Base-by-base conservation (phyloP, 1,284 basidiomycete species). In the Pyrrhoderma noxium region DNA sequence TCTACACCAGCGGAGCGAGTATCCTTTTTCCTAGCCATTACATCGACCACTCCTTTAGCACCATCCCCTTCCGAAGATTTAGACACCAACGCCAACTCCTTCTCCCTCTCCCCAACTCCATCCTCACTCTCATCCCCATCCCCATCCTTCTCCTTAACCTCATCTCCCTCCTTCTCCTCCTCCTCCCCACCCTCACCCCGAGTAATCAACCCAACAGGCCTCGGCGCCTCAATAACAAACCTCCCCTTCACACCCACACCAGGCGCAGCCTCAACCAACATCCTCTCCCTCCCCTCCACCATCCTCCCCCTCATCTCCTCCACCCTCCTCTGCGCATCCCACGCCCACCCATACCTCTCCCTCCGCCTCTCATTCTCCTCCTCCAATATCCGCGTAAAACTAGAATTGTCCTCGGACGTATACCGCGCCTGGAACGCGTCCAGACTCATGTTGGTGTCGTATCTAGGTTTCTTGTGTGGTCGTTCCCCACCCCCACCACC, bases 381-480 rank as follows among this genome's bases (percentile, higher is more conserved):
- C 50, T 93, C 82, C 49, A 97, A 68, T 55, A 96, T 93, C 56
- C 89, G 76, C 9, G 89, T 89, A 65, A 97, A 97, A 53, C 89
- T 93, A 2, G 93, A 84, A 65, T 97, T 97, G 66, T 97, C 93
- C 65, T 96, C 92, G 0, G 91, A 94, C 0, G 94, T 97, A 65
- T 91, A 95, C 42, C 77, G 77, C 3, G 90, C 80, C 64, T 96
- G 93, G 64, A 96, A 97, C 13, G 73, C 70, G 64, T 96, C 91
- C 16, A 96, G 74, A 41, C 75, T 80, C 59, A 93, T 67, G 46
- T 72, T 63, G 2, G 70, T 69, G 57, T 89, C 76, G 58, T 79
- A 81, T 50, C 77, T 75, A 16, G 72, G 58, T 35, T 77, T 74
- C 63, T 88, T 85, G 50, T 65, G 57, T 0, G 71, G 67, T 27